Evolutionary conservation across 2,329 filamentous ascomycete species (phyloP), one percentile per base, ranked within the genome.

Genomic region (Botrytis hyacinthi): DNA sequence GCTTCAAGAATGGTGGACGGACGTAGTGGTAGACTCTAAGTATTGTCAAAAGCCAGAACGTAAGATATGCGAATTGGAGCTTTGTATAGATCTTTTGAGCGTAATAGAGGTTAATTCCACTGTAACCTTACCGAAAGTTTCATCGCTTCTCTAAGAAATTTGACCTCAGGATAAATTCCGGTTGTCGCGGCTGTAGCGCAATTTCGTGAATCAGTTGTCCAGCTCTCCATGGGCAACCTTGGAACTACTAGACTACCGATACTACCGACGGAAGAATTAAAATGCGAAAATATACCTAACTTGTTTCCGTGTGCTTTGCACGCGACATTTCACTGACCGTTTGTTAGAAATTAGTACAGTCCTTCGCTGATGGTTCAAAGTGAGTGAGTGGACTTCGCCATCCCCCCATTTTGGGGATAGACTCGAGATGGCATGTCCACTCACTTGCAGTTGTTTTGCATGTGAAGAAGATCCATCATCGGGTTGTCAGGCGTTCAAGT

Each of bases 401-500:
- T 51, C 18, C 63, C 44, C 63, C 65, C 61, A 54, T 67, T 67
- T 54, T 54, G 46, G 65, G 32, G 32, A 54, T 67, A 40, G 46
- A 37, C 51, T 54, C 26, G 57, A 22, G 57, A 60, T 61, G 59
- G 26, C 35, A 54, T 1, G 35, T 29, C 63, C 63, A 68, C 46
- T 68, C 35, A n/a, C 29, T 16, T 68, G 65, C 48, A 29, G 26
- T 22, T 54, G 65, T 40, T 32, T 68, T 57, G 35, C 65, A 68
- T 68, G 48, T 57, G 48, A 68, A 67, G 65, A 35, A 68, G 61
- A 63, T 57, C 66, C 48, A 57, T 68, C 51, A 32, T 68, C 66
- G 48, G 48, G 66, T 42, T 22, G 66, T 42, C 54, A 57, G 48
- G 37, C 66, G 48, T 68, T 63, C n/a, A 9, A 63, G 26, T 63